phyloP scores from a whole-genome alignment of 768 basidiomycete species.

The Imleria badia region DNA sequence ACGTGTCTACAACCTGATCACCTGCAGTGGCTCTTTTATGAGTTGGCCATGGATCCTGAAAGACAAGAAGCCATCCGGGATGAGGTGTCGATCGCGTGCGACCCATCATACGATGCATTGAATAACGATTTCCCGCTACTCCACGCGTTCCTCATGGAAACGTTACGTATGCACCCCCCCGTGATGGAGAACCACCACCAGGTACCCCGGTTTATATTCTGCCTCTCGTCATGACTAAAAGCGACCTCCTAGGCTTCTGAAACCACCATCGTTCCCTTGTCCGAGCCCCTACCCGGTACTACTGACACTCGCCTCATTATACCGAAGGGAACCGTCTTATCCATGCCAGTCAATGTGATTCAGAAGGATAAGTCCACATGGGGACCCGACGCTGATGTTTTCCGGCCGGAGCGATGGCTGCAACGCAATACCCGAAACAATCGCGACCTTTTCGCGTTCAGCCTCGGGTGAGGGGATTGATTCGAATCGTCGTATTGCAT shows the following conservation, averaged over 20 bases:
- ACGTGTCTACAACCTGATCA: conserved; percentile 4
- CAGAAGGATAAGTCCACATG: conserved; percentile 54
- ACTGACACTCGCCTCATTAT: conserved; percentile 44
- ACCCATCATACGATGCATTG: conserved; percentile 53
- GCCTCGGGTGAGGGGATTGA: conserved; percentile 46
- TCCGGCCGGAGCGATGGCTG: conserved; percentile 66
- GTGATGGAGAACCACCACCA: conserved; percentile 68
- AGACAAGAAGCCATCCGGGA: conserved; percentile 58
- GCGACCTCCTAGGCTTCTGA: conserved; percentile 42
- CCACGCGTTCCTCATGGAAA: conserved; percentile 61
- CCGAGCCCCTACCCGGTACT: conserved; percentile 48
- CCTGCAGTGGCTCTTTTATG: conserved; percentile 63
- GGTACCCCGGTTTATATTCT: conserved; percentile 27
- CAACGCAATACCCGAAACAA: conserved; percentile 37
- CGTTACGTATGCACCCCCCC: conserved; percentile 59
- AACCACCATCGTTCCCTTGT: conserved; percentile 54
- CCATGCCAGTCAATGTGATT: conserved; percentile 56
- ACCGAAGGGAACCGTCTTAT: conserved; percentile 55
- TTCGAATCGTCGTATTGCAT: conserved; percentile 1
- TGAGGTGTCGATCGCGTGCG: conserved; percentile 45
- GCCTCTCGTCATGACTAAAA: conserved; percentile 3
- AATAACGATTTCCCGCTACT: conserved; percentile 52
- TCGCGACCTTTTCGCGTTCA: conserved; percentile 55
- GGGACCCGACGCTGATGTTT: conserved; percentile 58
- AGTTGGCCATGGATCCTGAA: conserved; percentile 50